These are phyloP conservation scores for Phytophthora sp. DNA, from an alignment of 352 stramenopile species.

Conservation along the genomic window DNA sequence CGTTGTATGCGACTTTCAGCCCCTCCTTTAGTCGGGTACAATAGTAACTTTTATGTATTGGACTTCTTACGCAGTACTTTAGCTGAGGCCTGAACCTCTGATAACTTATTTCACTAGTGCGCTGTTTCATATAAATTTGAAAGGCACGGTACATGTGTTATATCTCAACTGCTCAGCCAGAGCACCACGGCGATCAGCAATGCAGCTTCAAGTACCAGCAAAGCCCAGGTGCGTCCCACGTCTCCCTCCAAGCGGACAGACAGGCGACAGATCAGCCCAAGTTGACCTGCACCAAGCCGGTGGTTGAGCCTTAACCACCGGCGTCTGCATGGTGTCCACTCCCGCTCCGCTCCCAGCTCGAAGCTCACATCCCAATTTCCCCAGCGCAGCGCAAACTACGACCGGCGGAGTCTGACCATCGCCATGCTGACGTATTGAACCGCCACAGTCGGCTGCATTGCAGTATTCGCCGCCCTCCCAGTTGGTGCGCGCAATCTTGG, in stretches of 20 bases:
- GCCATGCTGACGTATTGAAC: conserved; percentile 51
- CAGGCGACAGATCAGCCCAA: conserved; percentile 7
- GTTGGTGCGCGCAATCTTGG: conserved; percentile 20
- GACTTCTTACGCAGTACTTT: background rate
- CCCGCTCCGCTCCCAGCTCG: background rate
- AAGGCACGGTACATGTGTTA: background rate
- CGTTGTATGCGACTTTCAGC: too few species aligned
- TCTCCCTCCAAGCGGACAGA: conserved; percentile 16
- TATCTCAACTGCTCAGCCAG: background rate
- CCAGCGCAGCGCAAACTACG: conserved; percentile 8
- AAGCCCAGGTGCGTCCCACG: conserved; percentile 19
- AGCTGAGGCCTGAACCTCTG: background rate
- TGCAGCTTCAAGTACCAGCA: conserved; percentile 20
- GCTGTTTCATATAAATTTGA: background rate
- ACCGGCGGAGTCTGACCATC: background rate
- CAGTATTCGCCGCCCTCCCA: conserved; percentile 23
- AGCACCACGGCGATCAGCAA: conserved; percentile 5
- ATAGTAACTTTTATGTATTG: conserved; percentile 2
- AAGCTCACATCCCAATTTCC: conserved; percentile 44
- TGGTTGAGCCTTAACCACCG: conserved; percentile 10
- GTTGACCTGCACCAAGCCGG: too few species aligned
- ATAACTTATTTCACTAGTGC: background rate
- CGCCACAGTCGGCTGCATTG: conserved; percentile 34
- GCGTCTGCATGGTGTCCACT: background rate
- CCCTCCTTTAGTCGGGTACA: too few species aligned